Conservation (phyloP, 352 stramenopile genomes). For the Phytophthora palmivora region DNA sequence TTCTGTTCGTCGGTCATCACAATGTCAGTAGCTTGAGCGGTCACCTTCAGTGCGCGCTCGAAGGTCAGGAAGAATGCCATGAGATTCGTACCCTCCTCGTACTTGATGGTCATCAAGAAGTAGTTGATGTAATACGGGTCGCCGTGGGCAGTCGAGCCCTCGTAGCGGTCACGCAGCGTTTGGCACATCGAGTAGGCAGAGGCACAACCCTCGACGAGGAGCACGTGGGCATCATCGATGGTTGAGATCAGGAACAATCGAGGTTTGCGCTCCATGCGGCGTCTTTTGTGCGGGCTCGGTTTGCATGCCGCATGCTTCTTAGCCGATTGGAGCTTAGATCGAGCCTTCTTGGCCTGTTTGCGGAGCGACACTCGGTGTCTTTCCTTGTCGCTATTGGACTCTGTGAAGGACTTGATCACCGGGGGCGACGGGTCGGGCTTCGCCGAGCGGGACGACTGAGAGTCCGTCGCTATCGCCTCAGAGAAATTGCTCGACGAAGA, state of each 20-base stretch:
- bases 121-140: conserved; percentile 4
- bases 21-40: too few species aligned
- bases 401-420: neutral
- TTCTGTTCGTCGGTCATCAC: too few species aligned
- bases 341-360: neutral
- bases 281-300: conserved; percentile 1
- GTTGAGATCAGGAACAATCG: conserved; percentile 17
- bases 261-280: conserved; percentile 3
- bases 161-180: conserved; percentile 17
- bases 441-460: neutral
- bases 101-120: conserved; percentile 6
- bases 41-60: too few species aligned
- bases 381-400: conserved; percentile 2
- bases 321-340: neutral
- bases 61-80: too few species aligned
- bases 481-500: conserved; percentile 5
- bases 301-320: conserved; percentile 1
- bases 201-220: conserved; percentile 5
- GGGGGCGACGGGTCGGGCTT: neutral
- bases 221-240: conserved; percentile 14
- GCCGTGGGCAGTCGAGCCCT: conserved; percentile 2
- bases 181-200: conserved; percentile 24
- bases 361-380: conserved; percentile 5
- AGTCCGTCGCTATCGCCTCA: neutral
- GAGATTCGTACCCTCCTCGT: too few species aligned